A percentile compares a stretch with the other conserved stretches of the same genome.
phyloP scores from a whole-genome alignment of 2,329 filamentous ascomycete genomes.

The Neofusicoccum kwambonambiense region DNA sequence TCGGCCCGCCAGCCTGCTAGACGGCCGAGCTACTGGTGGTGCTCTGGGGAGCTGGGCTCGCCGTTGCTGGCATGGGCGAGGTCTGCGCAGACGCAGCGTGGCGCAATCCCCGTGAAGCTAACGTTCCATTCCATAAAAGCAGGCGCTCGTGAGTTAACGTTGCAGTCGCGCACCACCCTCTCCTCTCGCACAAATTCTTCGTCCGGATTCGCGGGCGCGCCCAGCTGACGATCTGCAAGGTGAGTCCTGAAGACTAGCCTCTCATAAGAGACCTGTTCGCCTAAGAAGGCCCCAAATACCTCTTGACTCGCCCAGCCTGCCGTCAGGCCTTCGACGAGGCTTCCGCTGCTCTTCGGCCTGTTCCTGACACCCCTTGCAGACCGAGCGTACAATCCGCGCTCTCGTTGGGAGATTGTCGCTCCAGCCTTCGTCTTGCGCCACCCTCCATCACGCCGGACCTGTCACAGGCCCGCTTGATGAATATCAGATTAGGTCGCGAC shows the following conservation, averaged over 20 bases:
- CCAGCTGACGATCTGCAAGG: slow-evolving; percentile 29
- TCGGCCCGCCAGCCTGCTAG: background rate
- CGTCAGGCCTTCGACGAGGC: slow-evolving; percentile 16
- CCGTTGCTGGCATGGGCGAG: slow-evolving; percentile 21
- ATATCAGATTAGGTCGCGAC: slow-evolving; percentile 17
- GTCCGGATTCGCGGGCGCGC: slow-evolving; percentile 22
- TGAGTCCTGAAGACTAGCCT: slow-evolving; percentile 18
- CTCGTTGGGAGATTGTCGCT: slow-evolving; percentile 24
- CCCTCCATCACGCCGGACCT: slow-evolving; percentile 23
- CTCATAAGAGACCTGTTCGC: background rate
- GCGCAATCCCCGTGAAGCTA: slow-evolving; percentile 28
- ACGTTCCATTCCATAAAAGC: slow-evolving; percentile 31
- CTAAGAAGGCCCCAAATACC: background rate
- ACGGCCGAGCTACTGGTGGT: background rate
- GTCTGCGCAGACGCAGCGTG: slow-evolving; percentile 21
- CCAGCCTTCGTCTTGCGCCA: slow-evolving; percentile 18
- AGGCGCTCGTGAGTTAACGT: slow-evolving; percentile 32
- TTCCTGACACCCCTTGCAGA: slow-evolving; percentile 30
- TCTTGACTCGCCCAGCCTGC: background rate
- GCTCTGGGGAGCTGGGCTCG: background rate
- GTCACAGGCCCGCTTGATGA: slow-evolving; percentile 23
- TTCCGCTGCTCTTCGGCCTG: slow-evolving; percentile 19
- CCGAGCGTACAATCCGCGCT: slow-evolving; percentile 26
- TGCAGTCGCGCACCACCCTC: slow-evolving; percentile 31
- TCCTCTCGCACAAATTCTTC: slow-evolving; percentile 24